A percentile compares a stretch with the other conserved stretches of the same genome.
These are phyloP conservation scores for Monilinia fructicola DNA, from an alignment of 2,329 filamentous ascomycete species.

Conservation along the genomic window DNA sequence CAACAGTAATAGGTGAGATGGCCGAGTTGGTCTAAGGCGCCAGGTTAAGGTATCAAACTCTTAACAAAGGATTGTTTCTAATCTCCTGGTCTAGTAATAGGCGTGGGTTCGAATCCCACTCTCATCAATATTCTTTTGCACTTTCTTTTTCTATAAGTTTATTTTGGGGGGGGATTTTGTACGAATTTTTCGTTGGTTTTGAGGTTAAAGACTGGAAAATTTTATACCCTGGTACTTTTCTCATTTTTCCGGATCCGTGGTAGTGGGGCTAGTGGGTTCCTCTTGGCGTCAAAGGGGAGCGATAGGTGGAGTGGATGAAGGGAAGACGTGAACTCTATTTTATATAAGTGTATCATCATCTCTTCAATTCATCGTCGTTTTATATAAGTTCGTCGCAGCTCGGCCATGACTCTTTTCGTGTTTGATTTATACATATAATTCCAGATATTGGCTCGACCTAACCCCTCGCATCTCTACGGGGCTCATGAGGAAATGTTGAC, in stretches of 20 bases:
- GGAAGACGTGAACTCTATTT: background rate
- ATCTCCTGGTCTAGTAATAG: constrained; percentile 19
- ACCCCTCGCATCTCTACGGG: too few relatives aligned
- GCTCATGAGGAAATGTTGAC: too few relatives aligned
- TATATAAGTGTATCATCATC: background rate
- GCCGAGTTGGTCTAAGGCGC: constrained; percentile 20
- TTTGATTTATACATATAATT: background rate
- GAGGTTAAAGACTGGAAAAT: background rate
- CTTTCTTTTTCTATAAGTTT: background rate
- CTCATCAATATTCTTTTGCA: background rate
- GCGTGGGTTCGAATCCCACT: constrained; percentile 19
- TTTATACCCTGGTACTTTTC: background rate
- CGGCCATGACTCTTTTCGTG: background rate
- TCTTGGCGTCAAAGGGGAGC: background rate
- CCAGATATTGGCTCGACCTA: background rate
- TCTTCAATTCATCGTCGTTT: background rate
- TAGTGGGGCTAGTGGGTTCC: background rate
- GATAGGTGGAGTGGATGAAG: background rate
- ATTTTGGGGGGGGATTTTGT: background rate
- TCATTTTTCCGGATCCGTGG: background rate
- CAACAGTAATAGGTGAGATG: constrained; percentile 1
- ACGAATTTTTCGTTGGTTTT: background rate
- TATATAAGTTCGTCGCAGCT: background rate
- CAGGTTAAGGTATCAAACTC: constrained; percentile 14
- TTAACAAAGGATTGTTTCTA: background rate